Base-by-base conservation (phyloP, 1,284 basidiomycete species). In the Microbotryum scabiosae region DNA sequence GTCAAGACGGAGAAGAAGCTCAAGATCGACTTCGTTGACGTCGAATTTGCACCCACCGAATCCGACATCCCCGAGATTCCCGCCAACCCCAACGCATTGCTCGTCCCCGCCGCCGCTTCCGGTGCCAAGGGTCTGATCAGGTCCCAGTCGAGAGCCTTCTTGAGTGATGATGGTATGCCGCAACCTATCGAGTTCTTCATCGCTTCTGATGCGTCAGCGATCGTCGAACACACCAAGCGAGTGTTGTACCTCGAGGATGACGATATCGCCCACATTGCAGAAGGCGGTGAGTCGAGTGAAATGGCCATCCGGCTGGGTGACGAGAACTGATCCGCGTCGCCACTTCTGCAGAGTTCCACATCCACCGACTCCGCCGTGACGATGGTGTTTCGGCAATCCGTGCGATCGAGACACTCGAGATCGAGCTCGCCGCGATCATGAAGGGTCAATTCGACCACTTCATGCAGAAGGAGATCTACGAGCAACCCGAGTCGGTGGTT, bases 391-490 rank as follows among this genome's bases (percentile, higher is more conserved):
- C 81, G 55, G 80, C 92, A 21, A 94, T 92, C 57, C 89, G 96
- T 71, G 92, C 85, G 68, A 98, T 99, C 77, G 96, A 98, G 81
- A 97, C 93, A 20, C 85, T 99, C 73, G 96, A 98, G 79, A 87
- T 98, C 72, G 96, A 99, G 78, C 85, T 99, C 54, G 96, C 94
- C 44, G 96, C 96, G 72, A 98, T 99, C 80, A 98, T 98, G 96
- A 98, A 98, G 83, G 96, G 96, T 75, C 90, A 92, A 76, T 98
- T 97, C 76, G 90, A 94, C 75, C 93, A 96, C 78, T 99, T 99
- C 78, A 98, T 99, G 96, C 94, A 98, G 78, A 98, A 99, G 81
- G 96, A 99, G 78, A 98, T 99, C 41, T 98, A 96, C 82, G 96
- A 99, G 76, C 96, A 99, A 78, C 96, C 94, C 64, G 96, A 99